Base-by-base conservation (phyloP, 257 asterid species). In the Agastache rugosa region DNA sequence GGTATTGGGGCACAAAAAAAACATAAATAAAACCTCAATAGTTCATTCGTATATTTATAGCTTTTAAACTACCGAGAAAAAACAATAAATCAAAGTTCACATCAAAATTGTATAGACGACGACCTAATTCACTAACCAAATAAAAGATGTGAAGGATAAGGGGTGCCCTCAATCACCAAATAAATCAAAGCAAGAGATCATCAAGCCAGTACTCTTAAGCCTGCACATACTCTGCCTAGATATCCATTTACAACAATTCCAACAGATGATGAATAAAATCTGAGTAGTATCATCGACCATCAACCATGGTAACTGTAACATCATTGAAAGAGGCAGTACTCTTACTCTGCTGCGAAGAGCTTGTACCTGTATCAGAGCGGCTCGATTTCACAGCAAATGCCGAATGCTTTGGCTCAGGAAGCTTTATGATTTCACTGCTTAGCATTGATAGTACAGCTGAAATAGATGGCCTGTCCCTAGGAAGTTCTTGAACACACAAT, bases 401-500 rank as follows among this genome's bases (percentile, higher is more conserved):
- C 0, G 83, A 34, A 27, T 81, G 53, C 78, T 84, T 82, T 9
- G 92, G 96, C 45, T 10, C 42, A 0, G 90, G 89, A 15, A 91
- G 89, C 74, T 85, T 80, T 3, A 78, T 25, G 10, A 65, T 81
- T 71, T 88, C 88, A 77, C 87, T 79, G 14, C 66, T 83, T 23
- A 91, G 77, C 91, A 89, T 86, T 8, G 89, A 84, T 6, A 91
- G 82, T 20, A 86, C 84, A 29, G 67, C 12, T 11, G 87, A 75
- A 19, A 85, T 65, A 19, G 79, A 78, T 12, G 93, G 97, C 81
- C 96, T 79, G 42, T 87, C 89, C 11, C 35, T 78, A 23, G 85
- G 86, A 66, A 73, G 75, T 72, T 89, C 92, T 82, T 92, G 95
- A 47, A 90, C 93, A 4, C 93, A 90, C 73, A 91, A 75, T 53